phyloP scores from a whole-genome alignment of 2,329 filamentous ascomycete species.

The Leptographium wingfieldii region DNA sequence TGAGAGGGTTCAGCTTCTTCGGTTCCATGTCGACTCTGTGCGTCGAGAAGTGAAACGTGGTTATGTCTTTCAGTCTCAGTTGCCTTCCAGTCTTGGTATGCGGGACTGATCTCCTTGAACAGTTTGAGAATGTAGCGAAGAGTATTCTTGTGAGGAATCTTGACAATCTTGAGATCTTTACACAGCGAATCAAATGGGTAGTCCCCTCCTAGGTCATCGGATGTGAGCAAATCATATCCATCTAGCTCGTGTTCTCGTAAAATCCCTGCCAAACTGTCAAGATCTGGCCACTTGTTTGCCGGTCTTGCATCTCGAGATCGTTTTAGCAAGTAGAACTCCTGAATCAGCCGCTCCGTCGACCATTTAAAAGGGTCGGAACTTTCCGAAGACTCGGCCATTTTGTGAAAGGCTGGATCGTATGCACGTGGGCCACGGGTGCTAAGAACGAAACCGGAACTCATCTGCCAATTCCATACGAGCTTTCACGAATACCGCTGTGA shows the following conservation, averaged over 20 bases:
- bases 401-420: background rate
- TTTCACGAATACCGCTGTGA: background rate
- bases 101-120: conserved; percentile 38
- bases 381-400: background rate
- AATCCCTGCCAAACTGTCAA: conserved; percentile 34
- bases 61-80: background rate
- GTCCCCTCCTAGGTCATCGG: conserved; percentile 30
- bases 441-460: background rate
- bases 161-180: conserved; percentile 41
- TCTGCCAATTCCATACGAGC: background rate
- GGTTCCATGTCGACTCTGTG: background rate
- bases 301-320: conserved; percentile 33
- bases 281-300: conserved; percentile 34
- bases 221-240: conserved; percentile 50
- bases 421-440: background rate
- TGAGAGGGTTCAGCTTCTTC: background rate
- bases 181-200: conserved; percentile 34
- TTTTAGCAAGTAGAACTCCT: conserved; percentile 46
- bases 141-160: conserved; percentile 43
- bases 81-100: conserved; percentile 28
- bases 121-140: conserved; percentile 44
- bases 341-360: conserved; percentile 54
- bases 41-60: background rate
- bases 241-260: conserved; percentile 52
- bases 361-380: conserved; percentile 60